Base-by-base conservation (phyloP, 2,329 filamentous ascomycete genomes). In the Cercospora sp. region DNA sequence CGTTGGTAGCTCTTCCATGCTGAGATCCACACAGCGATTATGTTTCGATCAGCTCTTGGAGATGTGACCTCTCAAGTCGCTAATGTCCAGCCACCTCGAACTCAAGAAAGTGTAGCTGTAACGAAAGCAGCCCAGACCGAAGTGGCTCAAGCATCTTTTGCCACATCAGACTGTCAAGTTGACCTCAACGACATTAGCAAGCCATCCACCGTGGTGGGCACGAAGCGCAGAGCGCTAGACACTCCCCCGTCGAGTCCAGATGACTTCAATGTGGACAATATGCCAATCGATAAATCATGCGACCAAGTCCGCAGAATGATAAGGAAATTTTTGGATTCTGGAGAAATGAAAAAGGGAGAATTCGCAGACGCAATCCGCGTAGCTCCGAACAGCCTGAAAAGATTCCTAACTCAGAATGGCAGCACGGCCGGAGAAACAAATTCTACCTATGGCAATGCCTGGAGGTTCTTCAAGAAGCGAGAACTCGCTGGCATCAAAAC, bases 391-490 rank as follows among this genome's bases (percentile, higher is more conserved):
- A 75, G 78, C 7, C 82, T 83, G 69, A 70, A 70, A n/a, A 71
- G 68, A 5, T 88, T 88, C 75, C 84, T 87, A 81, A 78, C 79
- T n/a, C 81, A 82, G 73, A 81, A 76, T 26, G 83, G 83, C 5
- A 74, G 78, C 4, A 75, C 78, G 68, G 78, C 78, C 45, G 80
- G 80, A 53, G 5, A 65, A 2, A 69, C 69, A 5, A 79, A 74
- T 60, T 65, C 71, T 7, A 74, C 74, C 0, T 82, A 79, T 67
- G 76, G 71, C 79, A 62, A 64, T 23, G 70, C 68, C 3, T 72
- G 70, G 67, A 79, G 67, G 2, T 82, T 81, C 69, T 88, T 88
- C 79, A 83, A 83, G 74, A 82, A 81, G 72, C 79, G 84, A 36
- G 83, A 88, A 72, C 72, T 84, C 33, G 78, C 81, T 31, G 84